Conservation (phyloP, 2,329 filamentous ascomycete species). For the Ambrosiella cleistominuta region DNA sequence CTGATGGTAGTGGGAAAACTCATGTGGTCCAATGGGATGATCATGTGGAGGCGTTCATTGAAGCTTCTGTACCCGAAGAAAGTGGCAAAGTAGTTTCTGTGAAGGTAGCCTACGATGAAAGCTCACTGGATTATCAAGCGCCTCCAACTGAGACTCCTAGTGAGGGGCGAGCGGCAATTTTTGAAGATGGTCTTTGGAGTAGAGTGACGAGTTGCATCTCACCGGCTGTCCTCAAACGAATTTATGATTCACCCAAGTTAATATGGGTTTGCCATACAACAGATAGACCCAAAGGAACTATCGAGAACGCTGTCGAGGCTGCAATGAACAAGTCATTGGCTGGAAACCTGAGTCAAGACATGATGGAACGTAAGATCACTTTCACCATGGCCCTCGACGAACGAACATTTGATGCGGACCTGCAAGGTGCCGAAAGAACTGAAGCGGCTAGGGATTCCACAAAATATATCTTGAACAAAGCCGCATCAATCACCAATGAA, state of each 20-base stretch:
- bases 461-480: slow-evolving; percentile 23
- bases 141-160: slow-evolving; percentile 15
- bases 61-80: no score
- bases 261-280: slow-evolving; percentile 37
- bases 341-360: slow-evolving; percentile 18
- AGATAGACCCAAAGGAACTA: slow-evolving; percentile 31
- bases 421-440: slow-evolving; percentile 23
- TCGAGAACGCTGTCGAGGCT: slow-evolving; percentile 22
- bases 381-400: slow-evolving; percentile 30
- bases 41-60: slow-evolving; percentile 32
- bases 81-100: no score
- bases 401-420: slow-evolving; percentile 25
- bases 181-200: slow-evolving; percentile 28
- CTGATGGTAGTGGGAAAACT: slow-evolving; percentile 20
- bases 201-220: slow-evolving; percentile 33
- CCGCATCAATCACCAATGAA: slow-evolving; percentile 14
- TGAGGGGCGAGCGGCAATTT: slow-evolving; percentile 16
- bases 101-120: no score
- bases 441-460: slow-evolving; percentile 32
- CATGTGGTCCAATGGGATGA: slow-evolving; percentile 38
- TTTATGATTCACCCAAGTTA: slow-evolving; percentile 25
- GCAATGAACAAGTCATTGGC: slow-evolving; percentile 25
- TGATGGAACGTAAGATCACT: slow-evolving; percentile 23
- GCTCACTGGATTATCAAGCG: slow-evolving; percentile 28
- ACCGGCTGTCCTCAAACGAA: slow-evolving; percentile 26